These are phyloP conservation scores for Tremellales sp. DNA, from an alignment of 1,284 basidiomycete species.

Conservation along the genomic window DNA sequence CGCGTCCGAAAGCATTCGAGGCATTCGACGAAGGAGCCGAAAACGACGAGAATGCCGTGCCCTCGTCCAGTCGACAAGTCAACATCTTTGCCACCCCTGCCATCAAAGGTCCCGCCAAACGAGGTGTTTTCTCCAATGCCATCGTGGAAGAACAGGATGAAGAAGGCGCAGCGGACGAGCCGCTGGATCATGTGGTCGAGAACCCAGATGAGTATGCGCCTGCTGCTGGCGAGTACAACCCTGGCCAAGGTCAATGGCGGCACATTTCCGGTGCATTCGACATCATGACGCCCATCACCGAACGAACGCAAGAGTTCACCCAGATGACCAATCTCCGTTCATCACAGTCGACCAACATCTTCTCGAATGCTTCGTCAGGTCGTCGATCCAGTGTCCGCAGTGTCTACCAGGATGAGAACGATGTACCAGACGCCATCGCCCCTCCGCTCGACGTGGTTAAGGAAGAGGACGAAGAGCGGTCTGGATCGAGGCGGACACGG, in stretches of 20 bases:
- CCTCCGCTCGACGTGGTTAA: conserved; percentile 12
- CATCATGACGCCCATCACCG: conserved; percentile 92
- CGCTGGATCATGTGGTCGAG: background rate
- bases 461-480: conserved; percentile 6
- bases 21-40: conserved; percentile 30
- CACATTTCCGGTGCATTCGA: conserved; percentile 50
- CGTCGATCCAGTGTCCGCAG: conserved; percentile 4
- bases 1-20: conserved; percentile 32
- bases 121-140: conserved; percentile 5
- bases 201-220: conserved; percentile 7
- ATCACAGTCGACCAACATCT: conserved; percentile 14
- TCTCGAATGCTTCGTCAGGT: conserved; percentile 2
- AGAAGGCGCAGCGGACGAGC: too few relatives aligned
- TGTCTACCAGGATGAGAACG: conserved; percentile 5
- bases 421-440: background rate
- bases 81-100: conserved; percentile 36
- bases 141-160: conserved; percentile 20
- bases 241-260: conserved; percentile 7
- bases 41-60: conserved; percentile 16
- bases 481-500: background rate
- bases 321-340: conserved; percentile 46
- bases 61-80: conserved; percentile 7
- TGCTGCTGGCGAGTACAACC: conserved; percentile 2
- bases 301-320: conserved; percentile 83
- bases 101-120: conserved; percentile 8